These are phyloP conservation scores for Clitopilus hobsonii DNA, from an alignment of 768 basidiomycete species.

Conservation along the genomic window DNA sequence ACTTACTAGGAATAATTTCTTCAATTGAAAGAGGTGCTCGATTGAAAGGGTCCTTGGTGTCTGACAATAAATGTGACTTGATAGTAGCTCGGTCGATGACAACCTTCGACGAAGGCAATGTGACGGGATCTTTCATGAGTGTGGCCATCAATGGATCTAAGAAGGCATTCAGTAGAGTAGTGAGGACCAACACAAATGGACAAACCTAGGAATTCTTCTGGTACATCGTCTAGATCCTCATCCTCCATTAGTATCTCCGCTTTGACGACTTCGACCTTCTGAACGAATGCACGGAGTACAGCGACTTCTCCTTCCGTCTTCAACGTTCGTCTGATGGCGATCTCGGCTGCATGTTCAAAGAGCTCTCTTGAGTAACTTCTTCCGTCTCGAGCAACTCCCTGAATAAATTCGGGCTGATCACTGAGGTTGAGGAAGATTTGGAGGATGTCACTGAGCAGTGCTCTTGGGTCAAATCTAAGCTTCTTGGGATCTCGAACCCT, in stretches of 20 bases:
- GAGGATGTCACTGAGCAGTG: conserved; percentile 79
- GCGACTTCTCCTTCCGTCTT: conserved; percentile 79
- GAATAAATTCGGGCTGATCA: conserved; percentile 71
- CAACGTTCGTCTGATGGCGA: conserved; percentile 55
- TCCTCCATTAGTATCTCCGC: conserved; percentile 83
- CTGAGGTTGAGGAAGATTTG: conserved; percentile 90
- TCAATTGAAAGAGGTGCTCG: conserved; percentile 75
- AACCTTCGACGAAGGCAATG: conserved; percentile 74
- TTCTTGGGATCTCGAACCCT: conserved; percentile 84
- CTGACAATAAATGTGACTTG: conserved; percentile 90
- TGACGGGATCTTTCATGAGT: conserved; percentile 94
- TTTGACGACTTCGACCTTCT: conserved; percentile 80
- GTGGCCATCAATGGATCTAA: conserved; percentile 87
- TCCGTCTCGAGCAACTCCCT: conserved; percentile 90
- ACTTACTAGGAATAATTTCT: conserved; percentile 71
- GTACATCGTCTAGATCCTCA: conserved; percentile 79
- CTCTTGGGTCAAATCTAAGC: conserved; percentile 82
- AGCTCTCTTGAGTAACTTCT: conserved; percentile 83
- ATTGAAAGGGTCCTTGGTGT: conserved; percentile 94
- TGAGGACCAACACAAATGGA: conserved; percentile 2
- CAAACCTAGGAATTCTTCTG: conserved; percentile 92
- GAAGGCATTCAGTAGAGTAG: conserved; percentile 3
- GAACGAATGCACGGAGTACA: conserved; percentile 63
- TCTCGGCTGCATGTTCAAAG: conserved; percentile 73
- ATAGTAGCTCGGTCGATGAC: conserved; percentile 89